Base-by-base conservation (phyloP, 2,329 filamentous ascomycete species). In the Monosporascus sp. region DNA sequence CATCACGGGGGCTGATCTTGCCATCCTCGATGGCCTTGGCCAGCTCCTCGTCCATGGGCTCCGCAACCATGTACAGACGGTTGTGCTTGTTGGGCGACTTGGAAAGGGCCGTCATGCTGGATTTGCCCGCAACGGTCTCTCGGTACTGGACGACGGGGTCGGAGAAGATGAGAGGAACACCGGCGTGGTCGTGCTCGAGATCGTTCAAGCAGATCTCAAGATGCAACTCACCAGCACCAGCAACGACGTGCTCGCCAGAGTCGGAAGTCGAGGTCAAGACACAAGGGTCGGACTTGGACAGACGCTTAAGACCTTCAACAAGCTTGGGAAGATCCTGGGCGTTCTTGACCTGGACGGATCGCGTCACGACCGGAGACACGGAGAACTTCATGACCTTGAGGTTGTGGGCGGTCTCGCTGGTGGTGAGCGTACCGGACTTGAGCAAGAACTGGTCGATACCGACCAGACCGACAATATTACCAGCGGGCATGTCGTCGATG, bases 51-150 rank as follows among this genome's bases (percentile, higher is more conserved):
- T 84, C 84, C 52, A 99, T 82, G 67, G 94, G 94, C 78, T 91
- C 80, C 62, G 94, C 94, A 75, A 83, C 84, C 79, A 99, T 87
- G 83, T 97, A 99, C 58, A 99, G 84, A 91, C 94, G 93, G 85
- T 99, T 99, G 89, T 99, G 94, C 90, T 99, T 99, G 89, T 99
- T 99, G 81, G 94, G 94, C 48, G 94, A 99, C 84, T 99, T 99
- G 77, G 94, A 97, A 70, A 99, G 83, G 65, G 94, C 94, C 70
- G 90, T 95, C 70, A 97, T 97, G 84, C 86, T 90, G 52, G 94
- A 97, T 72, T 85, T 85, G 69, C 62, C 82, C 65, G 77, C 76
- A 70, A 99, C 93, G 61, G 93, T 96, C 86, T 99, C 94, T 85
- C 94, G 92, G 87, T 96, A 99, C 75, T 90, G 85, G 71, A 97